Evolutionary conservation across 2,329 filamentous ascomycete genomes (phyloP), one percentile per base, ranked within the genome.

Genomic region (Colletotrichum falcatum): DNA sequence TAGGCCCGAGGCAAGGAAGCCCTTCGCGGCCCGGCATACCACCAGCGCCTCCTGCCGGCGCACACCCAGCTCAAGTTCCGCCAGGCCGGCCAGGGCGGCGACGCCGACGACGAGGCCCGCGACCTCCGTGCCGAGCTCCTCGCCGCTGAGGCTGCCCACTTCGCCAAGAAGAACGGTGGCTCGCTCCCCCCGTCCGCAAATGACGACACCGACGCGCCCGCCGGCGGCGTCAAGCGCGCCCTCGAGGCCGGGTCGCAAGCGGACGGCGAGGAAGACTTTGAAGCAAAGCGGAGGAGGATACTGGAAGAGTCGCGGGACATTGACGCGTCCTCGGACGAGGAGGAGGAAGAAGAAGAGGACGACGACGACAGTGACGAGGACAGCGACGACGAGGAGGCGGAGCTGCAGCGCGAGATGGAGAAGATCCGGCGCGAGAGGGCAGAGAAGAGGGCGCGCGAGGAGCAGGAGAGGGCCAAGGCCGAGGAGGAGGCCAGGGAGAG

Each of bases 1-100:
- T 73, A 94, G 92, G 95, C 95, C 51, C 90, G 92, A 79, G 96
- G 96, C 80, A 98, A 98, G 86, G 96, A 99, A 83, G 94, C 95
- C 77, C 92, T 94, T 71, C 92, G 94, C 77, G 96, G 96, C 58
- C 93, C 94, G 60, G 95, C 94, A 76, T 98, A 98, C 85, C 96
- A 99, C 80, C 95, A 98, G 82, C 92, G 96, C 76, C 92, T 98
- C 20, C 91, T 98, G 18, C 95, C 96, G 42, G 96, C 96, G 39
- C 92, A 99, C 81, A 98, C 94, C 16, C 91, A 94, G 74, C 91
- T 99, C 78, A 99, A 99, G 84, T 92, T 91, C 79, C 90, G 94
- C 85, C 91, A 88, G 56, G 85, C 92, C n/a, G 95, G 94, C 54
- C 96, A 99, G 84, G 96, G 96, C 76, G 93, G 94, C 74, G 91